Base-by-base conservation (phyloP, 2,329 filamentous ascomycete genomes). In the Cercospora sp. region DNA sequence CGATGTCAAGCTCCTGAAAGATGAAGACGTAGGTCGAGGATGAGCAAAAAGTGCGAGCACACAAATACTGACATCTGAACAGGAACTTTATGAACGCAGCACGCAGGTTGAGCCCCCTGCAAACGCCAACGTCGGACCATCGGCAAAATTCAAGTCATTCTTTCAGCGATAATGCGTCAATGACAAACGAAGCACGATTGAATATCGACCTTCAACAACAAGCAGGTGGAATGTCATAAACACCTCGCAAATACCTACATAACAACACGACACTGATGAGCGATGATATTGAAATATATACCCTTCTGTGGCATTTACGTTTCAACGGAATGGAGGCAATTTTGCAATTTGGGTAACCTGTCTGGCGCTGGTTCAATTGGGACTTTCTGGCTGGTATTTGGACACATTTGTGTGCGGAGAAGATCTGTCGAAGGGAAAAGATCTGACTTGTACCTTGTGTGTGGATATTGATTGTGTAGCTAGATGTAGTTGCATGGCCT, bases 1-100 rank as follows among this genome's bases (percentile, higher is more conserved):
- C 71, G 92, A 96, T 75, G 91, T 91, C 73, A 89, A 89, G 75
- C 90, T 97, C 81, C 85, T 89, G 55, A 90, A 89, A 65, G 93
- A 97, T 80, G 93, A 97, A 74, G 94, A 97, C 83, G 94, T 97
- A 81, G 82, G 90, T 64, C 32, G 5, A 32, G 13, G 16, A 9
- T 21, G 13, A 16, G 30, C 58, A 10, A 12, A 43, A 10, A 8
- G 21, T 37, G 26, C 16, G 66, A 61, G 40, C 16, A 1, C 10
- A 26, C 21, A 4, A 16, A 18, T 9, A 58, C 72, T 77, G 53
- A 76, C 68, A 12, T 16, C 12, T 34, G 30, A 10, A 3, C 69
- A 89, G 87, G 86, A 87, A 67, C 80, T 89, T 40, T 88, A 87
- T 76, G 83, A 85, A 57, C 85, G 86, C 70, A 89, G 86, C 74